Conservation (phyloP, 805 yeast genomes). For the Ogataea pilisensis region DNA sequence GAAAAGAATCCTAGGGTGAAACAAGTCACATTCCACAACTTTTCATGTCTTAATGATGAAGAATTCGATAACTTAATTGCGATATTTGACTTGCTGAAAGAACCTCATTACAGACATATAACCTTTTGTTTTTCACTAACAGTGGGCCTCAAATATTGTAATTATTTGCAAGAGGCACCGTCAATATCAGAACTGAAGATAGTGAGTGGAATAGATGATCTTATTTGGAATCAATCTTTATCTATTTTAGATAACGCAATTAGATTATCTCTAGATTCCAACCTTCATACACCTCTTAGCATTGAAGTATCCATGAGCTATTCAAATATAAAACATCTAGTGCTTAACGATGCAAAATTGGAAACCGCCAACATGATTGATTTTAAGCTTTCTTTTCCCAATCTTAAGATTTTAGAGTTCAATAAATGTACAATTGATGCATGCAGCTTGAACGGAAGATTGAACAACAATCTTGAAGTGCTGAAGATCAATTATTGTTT, state of each 20-base stretch:
- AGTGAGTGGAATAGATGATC: no score
- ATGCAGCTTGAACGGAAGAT: neutral
- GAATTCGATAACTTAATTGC: neutral
- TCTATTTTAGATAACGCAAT: neutral
- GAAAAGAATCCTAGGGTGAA: neutral
- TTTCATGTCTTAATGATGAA: neutral
- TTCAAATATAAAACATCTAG: neutral
- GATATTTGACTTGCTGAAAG: neutral
- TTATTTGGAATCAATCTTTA: no score
- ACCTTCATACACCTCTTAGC: neutral
- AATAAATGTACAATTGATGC: neutral
- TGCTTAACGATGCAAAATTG: neutral
- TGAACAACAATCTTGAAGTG: neutral
- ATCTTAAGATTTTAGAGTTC: neutral
- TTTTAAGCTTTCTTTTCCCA: neutral
- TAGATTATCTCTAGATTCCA: neutral
- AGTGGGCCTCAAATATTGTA: neutral
- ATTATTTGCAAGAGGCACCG: no score
- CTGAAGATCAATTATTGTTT: neutral
- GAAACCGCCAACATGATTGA: neutral
- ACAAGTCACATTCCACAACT: no score
- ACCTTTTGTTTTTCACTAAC: neutral
- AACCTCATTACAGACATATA: neutral
- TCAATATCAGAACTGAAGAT: no score
- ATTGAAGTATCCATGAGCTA: no score